Evolutionary conservation across 2,329 filamentous ascomycete genomes (phyloP).

Genomic region (Trichophyton equinum): DNA sequence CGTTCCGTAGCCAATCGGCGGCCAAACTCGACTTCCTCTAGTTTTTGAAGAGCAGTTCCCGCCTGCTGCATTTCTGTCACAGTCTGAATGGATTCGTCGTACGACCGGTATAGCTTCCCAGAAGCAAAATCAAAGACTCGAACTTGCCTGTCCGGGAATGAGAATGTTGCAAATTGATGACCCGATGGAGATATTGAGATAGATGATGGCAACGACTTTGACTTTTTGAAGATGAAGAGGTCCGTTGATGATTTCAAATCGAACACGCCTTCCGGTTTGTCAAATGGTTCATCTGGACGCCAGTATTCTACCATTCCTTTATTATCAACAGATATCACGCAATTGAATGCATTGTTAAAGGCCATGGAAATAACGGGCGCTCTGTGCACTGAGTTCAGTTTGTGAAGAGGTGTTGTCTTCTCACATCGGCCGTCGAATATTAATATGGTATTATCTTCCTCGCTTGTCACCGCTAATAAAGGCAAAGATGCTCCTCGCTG

Average conservation of each 20-base stretch:
- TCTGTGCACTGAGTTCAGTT: conserved; percentile 65
- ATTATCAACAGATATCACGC: conserved; percentile 79
- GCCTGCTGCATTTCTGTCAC: conserved; percentile 92
- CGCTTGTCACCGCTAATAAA: conserved; percentile 69
- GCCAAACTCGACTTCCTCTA: conserved; percentile 88
- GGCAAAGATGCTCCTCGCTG: conserved; percentile 76
- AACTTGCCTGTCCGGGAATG: conserved; percentile 85
- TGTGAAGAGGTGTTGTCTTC: conserved; percentile 61
- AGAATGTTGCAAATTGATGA: conserved; percentile 74
- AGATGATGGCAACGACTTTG: conserved; percentile 70
- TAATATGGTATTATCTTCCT: conserved; percentile 56
- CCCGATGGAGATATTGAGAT: conserved; percentile 78
- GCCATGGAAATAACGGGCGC: conserved; percentile 71
- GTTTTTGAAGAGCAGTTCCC: conserved; percentile 65
- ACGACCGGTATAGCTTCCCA: conserved; percentile 78
- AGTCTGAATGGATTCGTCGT: conserved; percentile 84
- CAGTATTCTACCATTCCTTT: conserved; percentile 96
- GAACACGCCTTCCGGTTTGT: conserved; percentile 87
- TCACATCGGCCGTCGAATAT: conserved; percentile 88
- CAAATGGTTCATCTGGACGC: conserved; percentile 62
- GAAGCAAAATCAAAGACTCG: conserved; percentile 85
- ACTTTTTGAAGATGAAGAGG: conserved; percentile 93
- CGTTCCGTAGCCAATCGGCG: conserved; percentile 74
- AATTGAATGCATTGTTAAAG: conserved; percentile 81
- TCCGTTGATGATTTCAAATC: conserved; percentile 87